A percentile compares a stretch with the other conserved stretches of the same genome.
phyloP scores from a whole-genome alignment of 345 rosid species.

The Kandelia obovata region DNA sequence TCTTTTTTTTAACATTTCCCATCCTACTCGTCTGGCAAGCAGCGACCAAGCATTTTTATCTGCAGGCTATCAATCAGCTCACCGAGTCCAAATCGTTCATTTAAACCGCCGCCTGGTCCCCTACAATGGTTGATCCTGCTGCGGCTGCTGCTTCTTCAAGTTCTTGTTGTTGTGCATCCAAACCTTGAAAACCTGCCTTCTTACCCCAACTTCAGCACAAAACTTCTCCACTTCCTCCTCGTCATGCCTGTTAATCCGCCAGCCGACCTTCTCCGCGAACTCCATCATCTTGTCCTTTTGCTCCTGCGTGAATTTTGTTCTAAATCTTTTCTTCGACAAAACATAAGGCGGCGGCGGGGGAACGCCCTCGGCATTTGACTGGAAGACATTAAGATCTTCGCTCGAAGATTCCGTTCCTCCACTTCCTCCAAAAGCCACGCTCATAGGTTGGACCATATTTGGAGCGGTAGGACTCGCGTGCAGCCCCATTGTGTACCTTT shows the following conservation, averaged over 20 bases:
- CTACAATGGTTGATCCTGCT: constrained; percentile 3
- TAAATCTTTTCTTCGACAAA: constrained; percentile 56
- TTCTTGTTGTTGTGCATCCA: constrained; percentile 94
- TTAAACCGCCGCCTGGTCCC: neutral
- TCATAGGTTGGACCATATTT: constrained; percentile 59
- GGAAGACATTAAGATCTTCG: constrained; percentile 63
- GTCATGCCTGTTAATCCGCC: constrained; percentile 74
- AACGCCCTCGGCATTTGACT: constrained; percentile 35
- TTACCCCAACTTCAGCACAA: constrained; percentile 62
- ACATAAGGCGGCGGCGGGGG: constrained; percentile 45
- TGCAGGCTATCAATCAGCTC: too few relatives aligned
- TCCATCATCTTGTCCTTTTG: constrained; percentile 83
- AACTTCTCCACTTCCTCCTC: constrained; percentile 62
- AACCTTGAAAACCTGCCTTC: constrained; percentile 73
- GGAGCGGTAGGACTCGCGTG: constrained; percentile 46
- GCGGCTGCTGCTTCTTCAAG: constrained; percentile 41
- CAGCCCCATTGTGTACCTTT: constrained; percentile 31
- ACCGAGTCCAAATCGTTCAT: neutral
- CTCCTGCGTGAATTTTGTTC: constrained; percentile 68
- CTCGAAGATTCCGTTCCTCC: constrained; percentile 71
- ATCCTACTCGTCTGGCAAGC: neutral
- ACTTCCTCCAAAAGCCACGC: constrained; percentile 52
- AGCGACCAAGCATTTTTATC: too few relatives aligned
- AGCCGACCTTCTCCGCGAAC: constrained; percentile 71
- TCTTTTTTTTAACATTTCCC: neutral